Conservation (phyloP, 139 green algal species). For the Ostreobium quekettii region DNA sequence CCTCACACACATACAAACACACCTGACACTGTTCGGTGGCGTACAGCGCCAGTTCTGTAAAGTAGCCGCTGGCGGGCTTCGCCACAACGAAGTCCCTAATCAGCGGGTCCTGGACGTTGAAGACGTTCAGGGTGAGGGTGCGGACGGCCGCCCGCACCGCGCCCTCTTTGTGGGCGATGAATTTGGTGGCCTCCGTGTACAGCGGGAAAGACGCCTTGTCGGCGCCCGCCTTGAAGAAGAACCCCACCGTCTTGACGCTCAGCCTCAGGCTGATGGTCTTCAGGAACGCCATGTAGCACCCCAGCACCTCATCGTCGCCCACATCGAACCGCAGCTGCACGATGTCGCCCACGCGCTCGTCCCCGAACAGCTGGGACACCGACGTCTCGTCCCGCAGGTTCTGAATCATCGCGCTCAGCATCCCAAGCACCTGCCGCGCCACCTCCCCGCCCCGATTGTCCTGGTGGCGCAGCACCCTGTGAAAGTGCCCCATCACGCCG, state of each 20-base stretch:
- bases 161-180: slow-evolving; percentile 84
- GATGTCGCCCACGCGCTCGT: slow-evolving; percentile 96
- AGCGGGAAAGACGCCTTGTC: slow-evolving; percentile 62
- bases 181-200: slow-evolving; percentile 84
- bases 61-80: slow-evolving; percentile 47
- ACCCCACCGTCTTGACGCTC: slow-evolving; percentile 77
- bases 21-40: slow-evolving; percentile 66
- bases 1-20: too few relatives aligned
- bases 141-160: slow-evolving; percentile 94
- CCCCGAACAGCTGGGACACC: slow-evolving; percentile 92
- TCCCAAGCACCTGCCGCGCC: slow-evolving; percentile 74
- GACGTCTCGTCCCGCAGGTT: slow-evolving; percentile 84
- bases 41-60: slow-evolving; percentile 52
- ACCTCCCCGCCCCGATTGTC: slow-evolving; percentile 69
- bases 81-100: slow-evolving; percentile 59
- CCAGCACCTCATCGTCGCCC: slow-evolving; percentile 92
- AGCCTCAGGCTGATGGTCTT: slow-evolving; percentile 93
- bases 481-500: slow-evolving; percentile 82
- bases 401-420: slow-evolving; percentile 91
- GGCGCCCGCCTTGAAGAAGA: slow-evolving; percentile 67
- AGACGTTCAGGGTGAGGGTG: slow-evolving; percentile 92
- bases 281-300: slow-evolving; percentile 95
- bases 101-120: slow-evolving; percentile 60
- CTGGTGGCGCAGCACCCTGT: slow-evolving; percentile 67
- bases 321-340: slow-evolving; percentile 86